A percentile compares a stretch with the other conserved stretches of the same genome.
These are phyloP conservation scores for Galeopsis tetrahit DNA, from an alignment of 257 asterid species.

Conservation along the genomic window DNA sequence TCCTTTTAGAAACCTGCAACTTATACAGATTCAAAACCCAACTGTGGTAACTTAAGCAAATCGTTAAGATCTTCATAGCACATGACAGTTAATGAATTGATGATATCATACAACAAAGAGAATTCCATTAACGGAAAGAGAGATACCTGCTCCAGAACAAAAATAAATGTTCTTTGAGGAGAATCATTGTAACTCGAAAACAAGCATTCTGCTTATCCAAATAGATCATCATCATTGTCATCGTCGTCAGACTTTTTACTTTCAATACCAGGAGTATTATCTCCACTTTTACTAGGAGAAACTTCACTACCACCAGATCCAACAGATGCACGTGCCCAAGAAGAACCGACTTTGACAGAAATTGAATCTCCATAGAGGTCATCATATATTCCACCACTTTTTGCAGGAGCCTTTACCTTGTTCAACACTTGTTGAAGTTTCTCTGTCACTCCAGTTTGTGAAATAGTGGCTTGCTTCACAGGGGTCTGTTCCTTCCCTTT, in stretches of 20 bases:
- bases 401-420: slow-evolving; percentile 77
- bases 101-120: slow-evolving; percentile 48
- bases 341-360: slow-evolving; percentile 76
- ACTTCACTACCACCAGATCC: slow-evolving; percentile 44
- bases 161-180: slow-evolving; percentile 36
- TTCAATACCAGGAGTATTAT: slow-evolving; percentile 40
- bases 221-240: slow-evolving; percentile 82
- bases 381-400: slow-evolving; percentile 80
- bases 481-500: slow-evolving; percentile 74
- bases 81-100: slow-evolving; percentile 30
- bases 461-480: slow-evolving; percentile 46
- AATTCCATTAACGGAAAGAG: slow-evolving; percentile 33
- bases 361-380: slow-evolving; percentile 90
- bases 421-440: slow-evolving; percentile 84
- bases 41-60: slow-evolving; percentile 24
- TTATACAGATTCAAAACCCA: slow-evolving; percentile 34
- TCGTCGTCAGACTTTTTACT: slow-evolving; percentile 44
- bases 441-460: slow-evolving; percentile 79
- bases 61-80: slow-evolving; percentile 18
- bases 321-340: slow-evolving; percentile 76
- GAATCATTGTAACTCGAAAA: slow-evolving; percentile 26
- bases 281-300: slow-evolving; percentile 45
- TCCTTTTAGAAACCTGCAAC: slow-evolving; percentile 34
- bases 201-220: slow-evolving; percentile 60
- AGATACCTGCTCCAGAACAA: slow-evolving; percentile 44